Evolutionary conservation across 148 eudicot genomes (phyloP), one percentile per base, ranked within the genome.

Genomic region (Silene uniflora): DNA sequence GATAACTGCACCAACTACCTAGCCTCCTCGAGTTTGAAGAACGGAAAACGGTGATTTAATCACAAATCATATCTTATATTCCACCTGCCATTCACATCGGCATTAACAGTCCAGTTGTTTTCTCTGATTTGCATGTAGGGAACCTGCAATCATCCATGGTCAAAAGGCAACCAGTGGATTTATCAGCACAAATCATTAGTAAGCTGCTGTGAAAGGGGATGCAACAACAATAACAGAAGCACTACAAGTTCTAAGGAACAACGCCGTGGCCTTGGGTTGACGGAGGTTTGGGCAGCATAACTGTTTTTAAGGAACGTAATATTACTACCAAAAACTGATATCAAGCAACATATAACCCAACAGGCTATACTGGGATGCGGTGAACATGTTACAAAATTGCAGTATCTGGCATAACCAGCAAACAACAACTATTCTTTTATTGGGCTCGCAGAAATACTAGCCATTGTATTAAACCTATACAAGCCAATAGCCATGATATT

Each of bases 101-200:
- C 76, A 71, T 82, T 82, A 56, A 82, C 9, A 6, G 76, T 82
- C 84, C 84, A 82, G 76, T 82, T 82, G 44, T 82, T 82, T 75
- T 82, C 84, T 75, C 81, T 82, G 70, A 82, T 16, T 77, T 82
- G 84, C 73, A 82, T 70, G 79, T 82, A 82, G 16, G 84, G 76
- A 54, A 82, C 24, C 84, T 82, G 81, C 29, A 42, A 55, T 65
- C 7, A 18, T 22, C 71, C 62, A 47, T 63, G 72, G 75, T 23
- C 54, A 47, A 69, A 69, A 63, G 22, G 13, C 13, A 29, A 49
- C 11, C 6, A 14, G 39, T 62, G 3, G 68, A 60, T 71, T 49
- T 24, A 79, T 6, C 5, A 64, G 59, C 39, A 52, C 14, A 21
- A 60, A 59, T 13, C 56, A 5, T 29, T 22, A 54, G 72, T 46